Evolutionary conservation across 345 rosid genomes (phyloP).

Genomic region (Toxicodendron radicans): DNA sequence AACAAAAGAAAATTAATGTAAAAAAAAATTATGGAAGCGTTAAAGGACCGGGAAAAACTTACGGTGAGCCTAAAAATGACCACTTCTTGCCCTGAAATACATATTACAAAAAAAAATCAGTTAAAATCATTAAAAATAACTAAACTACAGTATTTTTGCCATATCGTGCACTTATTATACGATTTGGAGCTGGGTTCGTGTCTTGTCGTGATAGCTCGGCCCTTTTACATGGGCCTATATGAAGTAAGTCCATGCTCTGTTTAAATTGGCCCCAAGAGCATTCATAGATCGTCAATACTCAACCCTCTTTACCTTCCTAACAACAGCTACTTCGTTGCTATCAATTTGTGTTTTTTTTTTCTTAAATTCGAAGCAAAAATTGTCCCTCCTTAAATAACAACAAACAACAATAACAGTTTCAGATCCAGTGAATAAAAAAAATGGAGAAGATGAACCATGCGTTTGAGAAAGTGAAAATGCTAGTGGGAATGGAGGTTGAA

Average conservation of each 20-base stretch:
- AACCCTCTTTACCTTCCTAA: background rate
- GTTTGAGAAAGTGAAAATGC: conserved; percentile 83
- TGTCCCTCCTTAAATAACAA: background rate
- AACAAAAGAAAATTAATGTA: background rate
- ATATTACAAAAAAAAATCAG: background rate
- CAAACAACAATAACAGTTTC: background rate
- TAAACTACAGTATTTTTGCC: too few relatives aligned
- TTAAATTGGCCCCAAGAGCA: too few relatives aligned
- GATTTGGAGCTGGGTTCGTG: too few relatives aligned
- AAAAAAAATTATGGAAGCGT: background rate
- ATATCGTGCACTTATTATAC: too few relatives aligned
- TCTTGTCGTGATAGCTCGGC: too few relatives aligned
- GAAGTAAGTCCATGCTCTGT: too few relatives aligned
- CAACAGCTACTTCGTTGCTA: background rate
- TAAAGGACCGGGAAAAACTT: conserved; percentile 27
- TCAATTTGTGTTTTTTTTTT: background rate
- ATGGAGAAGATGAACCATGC: conserved; percentile 93
- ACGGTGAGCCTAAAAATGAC: conserved; percentile 93
- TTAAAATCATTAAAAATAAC: too few relatives aligned
- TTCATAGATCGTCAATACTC: too few relatives aligned
- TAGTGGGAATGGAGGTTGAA: conserved; percentile 81
- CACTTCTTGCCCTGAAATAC: conserved; percentile 79
- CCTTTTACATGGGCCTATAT: too few relatives aligned
- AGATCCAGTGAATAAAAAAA: conserved; percentile 12
- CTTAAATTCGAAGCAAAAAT: conserved; percentile 16